phyloP scores from a whole-genome alignment of 192 early-diverging fungal species.

The Funneliformis geosporum region DNA sequence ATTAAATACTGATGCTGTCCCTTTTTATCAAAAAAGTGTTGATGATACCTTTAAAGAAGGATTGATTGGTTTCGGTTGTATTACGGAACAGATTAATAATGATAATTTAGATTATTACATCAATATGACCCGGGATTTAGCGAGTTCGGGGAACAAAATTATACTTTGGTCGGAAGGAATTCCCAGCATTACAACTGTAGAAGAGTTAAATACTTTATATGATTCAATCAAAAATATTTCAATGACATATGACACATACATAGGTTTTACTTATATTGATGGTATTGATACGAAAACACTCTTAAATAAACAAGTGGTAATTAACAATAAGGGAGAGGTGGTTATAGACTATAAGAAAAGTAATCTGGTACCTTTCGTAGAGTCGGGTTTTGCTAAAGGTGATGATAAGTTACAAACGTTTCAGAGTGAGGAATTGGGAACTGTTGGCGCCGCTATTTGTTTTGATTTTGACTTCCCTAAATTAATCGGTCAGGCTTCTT shows the following conservation, averaged over 20 bases:
- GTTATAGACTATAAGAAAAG: slow-evolving; percentile 48
- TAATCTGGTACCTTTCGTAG: slow-evolving; percentile 45
- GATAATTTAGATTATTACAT: background rate
- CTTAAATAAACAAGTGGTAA: slow-evolving; percentile 43
- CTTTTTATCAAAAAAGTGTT: slow-evolving; percentile 23
- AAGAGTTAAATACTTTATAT: background rate
- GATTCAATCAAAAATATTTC: slow-evolving; percentile 36
- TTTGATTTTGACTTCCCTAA: slow-evolving; percentile 51
- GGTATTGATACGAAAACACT: background rate
- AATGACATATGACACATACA: slow-evolving; percentile 34
- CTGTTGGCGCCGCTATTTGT: slow-evolving; percentile 47
- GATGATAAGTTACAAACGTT: slow-evolving; percentile 39
- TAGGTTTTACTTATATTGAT: slow-evolving; percentile 40
- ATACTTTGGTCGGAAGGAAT: slow-evolving; percentile 41
- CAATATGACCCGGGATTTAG: slow-evolving; percentile 35
- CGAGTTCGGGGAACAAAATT: slow-evolving; percentile 36
- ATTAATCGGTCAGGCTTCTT: slow-evolving; percentile 47
- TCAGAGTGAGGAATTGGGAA: slow-evolving; percentile 42
- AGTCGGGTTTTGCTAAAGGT: slow-evolving; percentile 37
- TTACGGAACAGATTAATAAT: background rate
- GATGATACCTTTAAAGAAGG: background rate
- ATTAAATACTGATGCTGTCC: background rate
- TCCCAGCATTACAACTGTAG: background rate
- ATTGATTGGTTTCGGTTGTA: slow-evolving; percentile 18
- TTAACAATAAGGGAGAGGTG: slow-evolving; percentile 41